Conservation (phyloP, 805 yeast genomes). For the Metschnikowia bowlesiae region DNA sequence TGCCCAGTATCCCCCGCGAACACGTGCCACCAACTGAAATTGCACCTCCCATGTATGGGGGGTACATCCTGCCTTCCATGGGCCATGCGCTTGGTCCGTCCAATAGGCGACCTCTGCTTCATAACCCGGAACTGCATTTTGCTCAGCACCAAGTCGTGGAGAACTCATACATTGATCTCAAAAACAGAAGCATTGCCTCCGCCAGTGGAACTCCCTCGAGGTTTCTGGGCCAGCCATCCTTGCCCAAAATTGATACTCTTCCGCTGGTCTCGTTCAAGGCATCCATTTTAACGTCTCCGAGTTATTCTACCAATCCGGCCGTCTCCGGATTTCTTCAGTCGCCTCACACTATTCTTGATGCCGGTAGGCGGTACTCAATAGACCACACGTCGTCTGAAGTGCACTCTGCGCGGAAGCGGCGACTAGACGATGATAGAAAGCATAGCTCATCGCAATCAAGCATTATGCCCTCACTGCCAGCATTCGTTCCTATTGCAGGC, state of each 20-base stretch:
- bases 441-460: conserved; percentile 3
- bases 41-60: not conserved
- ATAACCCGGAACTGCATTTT: not conserved
- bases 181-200: not conserved
- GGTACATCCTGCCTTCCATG: not conserved
- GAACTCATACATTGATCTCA: conserved; percentile 2
- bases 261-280: conserved; percentile 40
- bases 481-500: not conserved
- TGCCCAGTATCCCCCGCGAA: not conserved
- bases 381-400: conserved; percentile 3
- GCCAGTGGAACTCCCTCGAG: not conserved
- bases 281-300: conserved; percentile 27
- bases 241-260: conserved; percentile 19
- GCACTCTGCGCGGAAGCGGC: conserved; percentile 1
- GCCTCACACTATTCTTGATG: not conserved
- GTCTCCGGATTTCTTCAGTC: not conserved
- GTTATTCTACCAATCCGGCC: not conserved
- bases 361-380: conserved; percentile 4
- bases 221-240: conserved; percentile 1
- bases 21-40: not conserved
- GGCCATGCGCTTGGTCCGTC: not conserved
- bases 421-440: conserved; percentile 6
- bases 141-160: not conserved
- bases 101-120: not conserved
- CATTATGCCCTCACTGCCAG: conserved; percentile 4